Evolutionary conservation across 2,329 filamentous ascomycete genomes (phyloP).

Genomic region (Sporothrix globosa): DNA sequence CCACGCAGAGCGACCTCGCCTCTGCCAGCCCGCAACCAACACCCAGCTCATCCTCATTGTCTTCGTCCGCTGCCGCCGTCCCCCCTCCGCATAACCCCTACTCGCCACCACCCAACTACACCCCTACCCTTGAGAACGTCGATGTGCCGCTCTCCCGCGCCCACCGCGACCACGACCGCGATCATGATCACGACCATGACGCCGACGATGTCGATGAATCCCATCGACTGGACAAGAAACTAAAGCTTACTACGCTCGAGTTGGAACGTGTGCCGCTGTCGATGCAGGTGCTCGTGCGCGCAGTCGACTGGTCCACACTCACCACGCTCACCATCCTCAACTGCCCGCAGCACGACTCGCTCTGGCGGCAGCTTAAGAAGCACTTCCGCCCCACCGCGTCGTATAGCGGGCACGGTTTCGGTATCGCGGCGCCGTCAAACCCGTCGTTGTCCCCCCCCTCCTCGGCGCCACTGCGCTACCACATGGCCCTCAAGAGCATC

Average conservation of each 20-base stretch:
- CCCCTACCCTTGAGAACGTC: not conserved
- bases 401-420: constrained; percentile 38
- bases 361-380: constrained; percentile 73
- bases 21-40: not conserved
- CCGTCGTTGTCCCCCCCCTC: not conserved
- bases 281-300: constrained; percentile 68
- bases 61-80: not conserved
- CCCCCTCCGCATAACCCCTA: not conserved
- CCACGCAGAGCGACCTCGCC: not conserved
- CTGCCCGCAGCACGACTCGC: constrained; percentile 70
- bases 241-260: constrained; percentile 72
- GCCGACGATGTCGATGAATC: not conserved
- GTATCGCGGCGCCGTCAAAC: constrained; percentile 36
- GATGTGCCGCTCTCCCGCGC: not conserved
- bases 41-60: constrained; percentile 6
- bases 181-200: not conserved
- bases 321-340: constrained; percentile 73
- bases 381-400: constrained; percentile 56
- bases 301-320: constrained; percentile 74
- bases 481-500: constrained; percentile 70
- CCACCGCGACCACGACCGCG: not conserved
- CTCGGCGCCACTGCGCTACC: constrained; percentile 53
- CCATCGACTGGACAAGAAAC: constrained; percentile 53
- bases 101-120: not conserved
- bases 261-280: constrained; percentile 76